phyloP scores from a whole-genome alignment of 2,329 filamentous ascomycete species.

The Penicillium palitans region DNA sequence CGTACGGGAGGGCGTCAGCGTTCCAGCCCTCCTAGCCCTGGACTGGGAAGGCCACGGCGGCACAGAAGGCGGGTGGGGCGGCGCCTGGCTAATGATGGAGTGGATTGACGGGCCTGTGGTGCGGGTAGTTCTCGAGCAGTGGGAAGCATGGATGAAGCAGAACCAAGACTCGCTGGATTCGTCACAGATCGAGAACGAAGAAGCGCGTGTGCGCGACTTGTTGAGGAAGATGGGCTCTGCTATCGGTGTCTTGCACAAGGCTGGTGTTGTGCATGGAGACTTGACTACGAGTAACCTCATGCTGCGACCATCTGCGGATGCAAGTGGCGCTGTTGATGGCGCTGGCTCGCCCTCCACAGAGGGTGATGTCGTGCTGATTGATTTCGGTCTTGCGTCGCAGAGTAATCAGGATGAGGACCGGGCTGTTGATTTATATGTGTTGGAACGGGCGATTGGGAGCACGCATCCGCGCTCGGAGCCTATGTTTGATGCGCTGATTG shows the following conservation, averaged over 20 bases:
- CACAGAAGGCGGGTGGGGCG: constrained; percentile 55
- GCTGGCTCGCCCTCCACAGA: constrained; percentile 42
- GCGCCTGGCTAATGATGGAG: constrained; percentile 78
- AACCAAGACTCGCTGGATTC: constrained; percentile 33
- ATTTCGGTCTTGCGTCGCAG: constrained; percentile 87
- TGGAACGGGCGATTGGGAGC: constrained; percentile 91
- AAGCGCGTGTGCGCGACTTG: constrained; percentile 58
- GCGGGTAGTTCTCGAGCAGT: constrained; percentile 67
- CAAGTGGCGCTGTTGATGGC: constrained; percentile 17
- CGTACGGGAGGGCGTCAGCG: constrained; percentile 72
- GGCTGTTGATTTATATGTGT: constrained; percentile 92
- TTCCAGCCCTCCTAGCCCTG: constrained; percentile 75
- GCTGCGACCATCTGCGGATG: constrained; percentile 54
- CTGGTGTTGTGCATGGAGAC: constrained; percentile 92
- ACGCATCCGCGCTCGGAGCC: constrained; percentile 85
- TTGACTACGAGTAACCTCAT: constrained; percentile 98
- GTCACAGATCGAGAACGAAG: constrained; percentile 41
- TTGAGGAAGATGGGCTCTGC: constrained; percentile 70
- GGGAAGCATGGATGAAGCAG: constrained; percentile 56
- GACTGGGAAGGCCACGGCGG: constrained; percentile 63
- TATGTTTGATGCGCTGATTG: constrained; percentile 71
- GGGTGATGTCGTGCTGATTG: constrained; percentile 85
- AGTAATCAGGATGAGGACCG: constrained; percentile 84
- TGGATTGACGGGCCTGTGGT: constrained; percentile 77
- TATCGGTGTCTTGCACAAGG: constrained; percentile 74